These are phyloP conservation scores for Glutinoglossum americanum DNA, from an alignment of 495 filamentous ascomycete genomes.

Conservation along the genomic window DNA sequence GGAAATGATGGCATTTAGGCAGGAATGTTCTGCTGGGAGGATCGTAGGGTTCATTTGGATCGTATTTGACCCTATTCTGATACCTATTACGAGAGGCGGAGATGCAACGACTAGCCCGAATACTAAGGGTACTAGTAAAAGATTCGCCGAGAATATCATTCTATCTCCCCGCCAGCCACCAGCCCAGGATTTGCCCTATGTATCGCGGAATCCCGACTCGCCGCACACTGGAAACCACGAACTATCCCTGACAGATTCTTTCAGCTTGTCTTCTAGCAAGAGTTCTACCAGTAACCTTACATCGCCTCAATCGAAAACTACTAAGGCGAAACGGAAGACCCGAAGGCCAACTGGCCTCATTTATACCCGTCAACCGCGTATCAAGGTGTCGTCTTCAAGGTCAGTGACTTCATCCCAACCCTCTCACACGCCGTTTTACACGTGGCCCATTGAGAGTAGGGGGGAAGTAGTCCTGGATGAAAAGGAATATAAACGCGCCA, in stretches of 20 bases:
- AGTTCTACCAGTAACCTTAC: background rate
- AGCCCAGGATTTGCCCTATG: background rate
- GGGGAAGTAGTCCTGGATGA: slow-evolving; percentile 50
- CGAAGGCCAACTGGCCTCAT: slow-evolving; percentile 26
- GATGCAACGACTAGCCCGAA: background rate
- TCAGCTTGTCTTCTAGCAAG: background rate
- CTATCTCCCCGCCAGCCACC: background rate
- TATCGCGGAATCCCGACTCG: background rate
- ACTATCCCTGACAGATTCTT: background rate
- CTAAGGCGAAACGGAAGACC: background rate
- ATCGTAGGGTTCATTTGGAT: slow-evolving; percentile 91
- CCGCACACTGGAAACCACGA: background rate
- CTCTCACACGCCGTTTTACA: slow-evolving; percentile 35
- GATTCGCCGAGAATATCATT: slow-evolving; percentile 7
- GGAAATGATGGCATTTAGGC: slow-evolving; percentile 94
- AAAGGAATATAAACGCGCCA: slow-evolving; percentile 51
- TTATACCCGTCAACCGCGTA: slow-evolving; percentile 27
- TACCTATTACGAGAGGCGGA: background rate
- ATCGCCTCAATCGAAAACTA: background rate
- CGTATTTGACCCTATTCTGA: slow-evolving; percentile 38
- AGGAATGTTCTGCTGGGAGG: slow-evolving; percentile 82
- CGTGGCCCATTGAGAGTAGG: slow-evolving; percentile 44
- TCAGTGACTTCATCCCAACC: slow-evolving; percentile 17
- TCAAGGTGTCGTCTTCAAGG: slow-evolving; percentile 30
- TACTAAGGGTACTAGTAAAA: too few relatives aligned